phyloP scores from a whole-genome alignment of 306 rosid species.

The Lathyrus sativus region DNA sequence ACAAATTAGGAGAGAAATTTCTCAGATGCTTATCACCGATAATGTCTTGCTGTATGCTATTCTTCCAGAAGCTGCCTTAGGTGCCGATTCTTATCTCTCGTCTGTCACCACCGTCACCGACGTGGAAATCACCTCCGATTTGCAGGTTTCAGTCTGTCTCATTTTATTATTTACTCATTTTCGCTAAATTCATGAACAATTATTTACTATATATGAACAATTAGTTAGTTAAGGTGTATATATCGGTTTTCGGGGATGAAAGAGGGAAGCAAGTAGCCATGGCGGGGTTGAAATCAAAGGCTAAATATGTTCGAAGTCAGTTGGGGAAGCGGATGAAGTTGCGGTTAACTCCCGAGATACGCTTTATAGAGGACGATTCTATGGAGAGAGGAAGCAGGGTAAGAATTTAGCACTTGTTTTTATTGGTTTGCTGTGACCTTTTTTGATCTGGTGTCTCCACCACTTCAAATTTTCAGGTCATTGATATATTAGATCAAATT shows the following conservation, averaged over 20 bases:
- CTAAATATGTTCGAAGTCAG: constrained; percentile 78
- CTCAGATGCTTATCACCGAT: constrained; percentile 88
- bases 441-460: constrained; percentile 34
- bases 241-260: constrained; percentile 92
- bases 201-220: no score
- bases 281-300: constrained; percentile 88
- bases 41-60: constrained; percentile 71
- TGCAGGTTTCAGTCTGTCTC: constrained; percentile 59
- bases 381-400: constrained; percentile 98
- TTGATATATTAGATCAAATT: constrained; percentile 80
- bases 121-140: constrained; percentile 79
- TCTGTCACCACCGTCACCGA: constrained; percentile 88
- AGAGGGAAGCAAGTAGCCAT: constrained; percentile 91
- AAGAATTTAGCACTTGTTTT: constrained; percentile 10
- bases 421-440: constrained; percentile 7
- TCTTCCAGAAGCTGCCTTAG: constrained; percentile 88
- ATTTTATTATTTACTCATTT: not conserved
- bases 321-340: constrained; percentile 88
- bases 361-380: constrained; percentile 87
- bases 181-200: not conserved
- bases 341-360: constrained; percentile 87
- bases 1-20: constrained; percentile 86
- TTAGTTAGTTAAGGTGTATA: constrained; percentile 71
- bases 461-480: constrained; percentile 60
- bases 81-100: constrained; percentile 85